phyloP scores from a whole-genome alignment of 176 grass and related monocot genomes.

The Stipa capillata region DNA sequence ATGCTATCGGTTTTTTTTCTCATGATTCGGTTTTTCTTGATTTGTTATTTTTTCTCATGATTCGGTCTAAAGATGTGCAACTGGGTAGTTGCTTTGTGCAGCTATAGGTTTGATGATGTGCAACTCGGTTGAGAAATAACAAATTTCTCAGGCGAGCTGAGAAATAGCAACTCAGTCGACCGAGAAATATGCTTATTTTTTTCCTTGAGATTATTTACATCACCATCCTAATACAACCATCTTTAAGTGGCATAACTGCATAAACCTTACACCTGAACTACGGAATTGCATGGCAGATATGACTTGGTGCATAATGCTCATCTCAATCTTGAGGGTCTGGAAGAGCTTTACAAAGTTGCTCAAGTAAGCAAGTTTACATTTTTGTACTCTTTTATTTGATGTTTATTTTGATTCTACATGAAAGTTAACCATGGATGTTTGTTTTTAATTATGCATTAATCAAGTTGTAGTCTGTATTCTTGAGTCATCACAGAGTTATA shows the following conservation, averaged over 20 bases:
- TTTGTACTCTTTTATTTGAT: constrained; percentile 20
- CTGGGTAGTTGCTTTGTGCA: no score
- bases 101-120: no score
- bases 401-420: not conserved
- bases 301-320: constrained; percentile 93
- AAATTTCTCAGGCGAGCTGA: no score
- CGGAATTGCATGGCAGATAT: constrained; percentile 63
- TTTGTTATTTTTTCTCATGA: no score
- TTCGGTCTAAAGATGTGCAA: no score
- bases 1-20: no score
- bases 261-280: constrained; percentile 12
- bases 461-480: not conserved
- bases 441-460: not conserved
- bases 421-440: not conserved
- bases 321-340: constrained; percentile 93
- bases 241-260: not conserved
- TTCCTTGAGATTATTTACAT: not conserved
- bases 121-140: no score
- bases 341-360: constrained; percentile 87
- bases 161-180: no score
- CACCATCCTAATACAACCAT: not conserved
- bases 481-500: not conserved
- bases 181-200: not conserved
- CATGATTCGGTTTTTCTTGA: no score
- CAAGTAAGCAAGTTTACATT: constrained; percentile 53